Base-by-base conservation (phyloP, 225 moss, liverwort and hornwort species). In the Sphagnum contortum region DNA sequence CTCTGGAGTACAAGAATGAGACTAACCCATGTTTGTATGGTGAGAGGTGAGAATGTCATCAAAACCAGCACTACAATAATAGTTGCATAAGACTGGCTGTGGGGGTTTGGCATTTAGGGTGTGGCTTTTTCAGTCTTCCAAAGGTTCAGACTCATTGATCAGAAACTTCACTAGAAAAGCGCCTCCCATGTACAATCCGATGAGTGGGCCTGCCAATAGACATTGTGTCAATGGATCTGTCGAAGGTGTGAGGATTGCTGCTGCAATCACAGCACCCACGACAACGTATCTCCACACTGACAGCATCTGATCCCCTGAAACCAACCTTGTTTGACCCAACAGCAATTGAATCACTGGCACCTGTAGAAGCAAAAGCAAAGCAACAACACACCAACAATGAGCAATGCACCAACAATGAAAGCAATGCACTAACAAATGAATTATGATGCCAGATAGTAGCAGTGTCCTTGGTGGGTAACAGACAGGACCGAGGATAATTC, bases 281-380 rank as follows among this genome's bases (percentile, higher is more conserved):
- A 98, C 96, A 6, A 98, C 93, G 44, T 98, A 98, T 87, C 84
- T 91, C 93, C 93, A 93, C 10, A 89, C 83, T 5, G 90, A 91
- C 9, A 98, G 83, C 93, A 98, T 98, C 76, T 84, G 93, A 55
- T 98, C 89, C 56, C 87, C 93, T 49, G 89, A 49, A 49, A 98
- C 85, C 70, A 98, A 61, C 66, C 79, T 83, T 54, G 93, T 93
- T 77, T 98, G 96, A 47, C 96, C 96, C 50, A 98, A 72, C 55
- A 98, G 72, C 66, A 98, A 82, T 74, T 98, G 96, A 69, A 98
- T 88, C 48, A 98, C 89, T 12, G 96, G 96, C 49, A 98, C 96
- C 95, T 95, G 88, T 70, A 77, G 59, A 57, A 9, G 61, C 59
- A 71, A 64, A 64, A 49, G 55, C 63, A 70, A 63, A 29, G 29